phyloP scores from a whole-genome alignment of 2,329 filamentous ascomycete species.

The Coniochaeta hoffmannii region DNA sequence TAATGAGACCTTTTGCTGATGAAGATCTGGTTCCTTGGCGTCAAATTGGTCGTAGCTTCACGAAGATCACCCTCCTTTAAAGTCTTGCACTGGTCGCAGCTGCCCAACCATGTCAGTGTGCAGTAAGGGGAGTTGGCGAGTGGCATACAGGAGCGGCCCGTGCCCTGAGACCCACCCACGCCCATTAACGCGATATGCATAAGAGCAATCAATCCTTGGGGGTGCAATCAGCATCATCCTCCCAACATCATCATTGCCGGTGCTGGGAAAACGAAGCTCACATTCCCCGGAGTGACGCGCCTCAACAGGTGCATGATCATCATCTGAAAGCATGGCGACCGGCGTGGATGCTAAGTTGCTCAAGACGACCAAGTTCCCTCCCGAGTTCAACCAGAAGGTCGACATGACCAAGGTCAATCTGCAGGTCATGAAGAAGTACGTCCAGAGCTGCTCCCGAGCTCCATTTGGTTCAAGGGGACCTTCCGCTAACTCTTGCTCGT shows the following conservation, averaged over 20 bases:
- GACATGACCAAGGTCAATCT: slow-evolving; percentile 97
- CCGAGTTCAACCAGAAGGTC: slow-evolving; percentile 90
- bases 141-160: not conserved
- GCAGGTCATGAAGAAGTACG: slow-evolving; percentile 94
- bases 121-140: too few species aligned
- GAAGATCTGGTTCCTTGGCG: not conserved
- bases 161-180: not conserved
- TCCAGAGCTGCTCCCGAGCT: slow-evolving; percentile 10
- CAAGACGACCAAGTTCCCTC: slow-evolving; percentile 86
- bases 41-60: too few species aligned
- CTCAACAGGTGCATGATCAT: not conserved
- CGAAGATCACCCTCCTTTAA: too few species aligned
- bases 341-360: slow-evolving; percentile 85
- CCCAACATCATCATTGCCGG: not conserved
- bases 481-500: slow-evolving; percentile 7
- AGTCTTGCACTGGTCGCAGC: too few species aligned
- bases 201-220: not conserved
- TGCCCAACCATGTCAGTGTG: too few species aligned
- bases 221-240: not conserved
- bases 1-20: not conserved
- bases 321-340: slow-evolving; percentile 56
- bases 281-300: not conserved
- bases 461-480: not conserved
- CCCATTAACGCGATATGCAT: not conserved
- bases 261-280: not conserved